Conservation (phyloP, 805 yeast species). For the Metschnikowia noctiluminum region DNA sequence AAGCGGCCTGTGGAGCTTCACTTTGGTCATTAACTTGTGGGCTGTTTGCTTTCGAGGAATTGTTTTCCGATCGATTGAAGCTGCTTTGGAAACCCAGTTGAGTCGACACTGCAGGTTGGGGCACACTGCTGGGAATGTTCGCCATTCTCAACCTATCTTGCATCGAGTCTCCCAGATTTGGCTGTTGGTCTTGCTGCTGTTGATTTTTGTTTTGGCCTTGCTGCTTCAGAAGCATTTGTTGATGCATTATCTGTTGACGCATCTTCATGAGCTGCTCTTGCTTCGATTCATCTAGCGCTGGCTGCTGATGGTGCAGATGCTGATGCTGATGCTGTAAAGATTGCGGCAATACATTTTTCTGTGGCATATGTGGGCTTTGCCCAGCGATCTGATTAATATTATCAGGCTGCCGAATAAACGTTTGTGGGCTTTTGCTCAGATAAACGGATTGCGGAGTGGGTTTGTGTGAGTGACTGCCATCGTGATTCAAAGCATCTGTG, state of each 20-base stretch:
- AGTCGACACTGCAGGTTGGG: neutral
- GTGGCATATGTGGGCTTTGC: slow-evolving; percentile 7
- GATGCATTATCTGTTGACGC: slow-evolving; percentile 41
- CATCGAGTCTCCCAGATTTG: neutral
- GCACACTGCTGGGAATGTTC: neutral
- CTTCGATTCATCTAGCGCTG: slow-evolving; percentile 25
- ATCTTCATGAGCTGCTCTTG: slow-evolving; percentile 34
- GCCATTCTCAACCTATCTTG: neutral
- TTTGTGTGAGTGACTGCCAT: neutral
- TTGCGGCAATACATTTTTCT: slow-evolving; percentile 3
- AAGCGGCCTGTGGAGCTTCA: neutral
- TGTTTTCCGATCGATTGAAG: neutral
- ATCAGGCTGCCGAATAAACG: slow-evolving; percentile 19
- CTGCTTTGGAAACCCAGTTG: slow-evolving; percentile 4
- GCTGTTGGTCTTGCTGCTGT: slow-evolving; percentile 9
- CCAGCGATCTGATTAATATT: slow-evolving; percentile 2
- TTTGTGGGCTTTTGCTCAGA: slow-evolving; percentile 17
- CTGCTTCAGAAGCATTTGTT: slow-evolving; percentile 32
- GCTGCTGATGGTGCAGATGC: slow-evolving; percentile 9
- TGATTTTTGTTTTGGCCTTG: slow-evolving; percentile 9
- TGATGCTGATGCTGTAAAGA: slow-evolving; percentile 8
- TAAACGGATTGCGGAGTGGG: slow-evolving; percentile 1
- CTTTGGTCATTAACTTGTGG: slow-evolving; percentile 8
- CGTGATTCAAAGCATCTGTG: slow-evolving; percentile 3
- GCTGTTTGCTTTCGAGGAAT: neutral